Evolutionary conservation across 2,329 filamentous ascomycete genomes (phyloP), one percentile per base, ranked within the genome.

Genomic region (Xylaria hypoxylon): DNA sequence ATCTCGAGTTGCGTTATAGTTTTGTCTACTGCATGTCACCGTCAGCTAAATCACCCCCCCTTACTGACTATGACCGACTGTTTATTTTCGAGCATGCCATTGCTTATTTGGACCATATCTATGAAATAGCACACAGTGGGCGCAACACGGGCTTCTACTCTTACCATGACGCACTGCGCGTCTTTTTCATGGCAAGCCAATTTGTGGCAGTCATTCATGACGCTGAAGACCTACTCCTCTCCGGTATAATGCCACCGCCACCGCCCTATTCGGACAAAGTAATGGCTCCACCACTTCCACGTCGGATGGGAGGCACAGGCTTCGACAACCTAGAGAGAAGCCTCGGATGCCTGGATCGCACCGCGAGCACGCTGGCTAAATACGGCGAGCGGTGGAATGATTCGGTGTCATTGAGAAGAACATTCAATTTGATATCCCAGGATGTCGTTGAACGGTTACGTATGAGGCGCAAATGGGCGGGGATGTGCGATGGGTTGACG

Each of bases 1-100:
- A 96, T 69, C 87, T 97, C 17, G 96, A 99, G 76, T 80, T 96
- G 47, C 87, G 95, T 52, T 98, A 97, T 81, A 96, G 93, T 75
- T 96, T 93, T 73, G 91, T 97, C 26, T 93, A 97, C 77, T 92
- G 95, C 64, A 86, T 97, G 7, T 93, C 93, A 0, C 93, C 94
- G 0, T 94, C 91, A 40, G 88, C 89, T 1, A 86, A 91, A 51
- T 89, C 92, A 3, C 92, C 92, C 0, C 83, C 87, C 24, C 89
- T 94, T 56, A 90, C 89, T 3, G 87, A 93, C 51, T 93, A 95
- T 76, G 91, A 90, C 42, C 92, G 93, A 68, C 84, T 89, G 33
- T 83, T 97, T 26, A 92, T 97, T 45, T 97, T 97, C 77, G 93
- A 97, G 76, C 90, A 96, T 74, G 90, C 90, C 69, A 89, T 95